Conservation (phyloP, 2,329 filamentous ascomycete genomes). For the Neofusicoccum umdonicola region DNA sequence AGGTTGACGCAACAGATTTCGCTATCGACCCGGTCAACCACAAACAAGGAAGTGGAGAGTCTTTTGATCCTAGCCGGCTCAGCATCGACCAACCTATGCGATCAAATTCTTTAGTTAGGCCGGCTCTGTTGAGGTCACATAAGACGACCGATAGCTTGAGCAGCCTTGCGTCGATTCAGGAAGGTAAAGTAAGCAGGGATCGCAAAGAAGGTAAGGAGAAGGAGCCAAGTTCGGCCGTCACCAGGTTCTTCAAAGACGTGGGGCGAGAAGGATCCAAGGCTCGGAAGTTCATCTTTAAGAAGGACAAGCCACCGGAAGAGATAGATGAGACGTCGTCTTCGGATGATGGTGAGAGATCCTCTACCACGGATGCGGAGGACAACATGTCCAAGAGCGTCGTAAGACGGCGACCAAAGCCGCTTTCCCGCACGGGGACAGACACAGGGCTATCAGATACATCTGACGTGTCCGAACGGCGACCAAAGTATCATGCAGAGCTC, state of each 20-base stretch:
- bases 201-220: conserved; percentile 41
- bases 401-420: neutral
- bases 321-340: conserved; percentile 23
- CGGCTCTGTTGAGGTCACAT: conserved; percentile 21
- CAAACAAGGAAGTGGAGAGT: conserved; percentile 3
- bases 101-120: neutral
- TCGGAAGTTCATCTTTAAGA: conserved; percentile 60
- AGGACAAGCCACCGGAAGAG: conserved; percentile 45
- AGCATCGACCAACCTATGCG: conserved; percentile 2
- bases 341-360: conserved; percentile 43
- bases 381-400: conserved; percentile 19
- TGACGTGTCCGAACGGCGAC: neutral
- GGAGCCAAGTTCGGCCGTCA: conserved; percentile 55
- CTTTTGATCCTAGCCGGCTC: neutral
- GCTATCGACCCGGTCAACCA: neutral
- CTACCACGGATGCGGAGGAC: conserved; percentile 47
- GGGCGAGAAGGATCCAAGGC: conserved; percentile 63
- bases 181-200: conserved; percentile 21
- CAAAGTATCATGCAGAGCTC: conserved; percentile 3
- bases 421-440: conserved; percentile 5
- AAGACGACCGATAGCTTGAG: conserved; percentile 39
- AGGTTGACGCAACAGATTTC: conserved; percentile 24
- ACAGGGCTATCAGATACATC: conserved; percentile 1
- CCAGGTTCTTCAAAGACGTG: conserved; percentile 74
- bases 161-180: conserved; percentile 30